Evolutionary conservation across 2,329 filamentous ascomycete species (phyloP).

Genomic region (Trichoderma citrinoviride): DNA sequence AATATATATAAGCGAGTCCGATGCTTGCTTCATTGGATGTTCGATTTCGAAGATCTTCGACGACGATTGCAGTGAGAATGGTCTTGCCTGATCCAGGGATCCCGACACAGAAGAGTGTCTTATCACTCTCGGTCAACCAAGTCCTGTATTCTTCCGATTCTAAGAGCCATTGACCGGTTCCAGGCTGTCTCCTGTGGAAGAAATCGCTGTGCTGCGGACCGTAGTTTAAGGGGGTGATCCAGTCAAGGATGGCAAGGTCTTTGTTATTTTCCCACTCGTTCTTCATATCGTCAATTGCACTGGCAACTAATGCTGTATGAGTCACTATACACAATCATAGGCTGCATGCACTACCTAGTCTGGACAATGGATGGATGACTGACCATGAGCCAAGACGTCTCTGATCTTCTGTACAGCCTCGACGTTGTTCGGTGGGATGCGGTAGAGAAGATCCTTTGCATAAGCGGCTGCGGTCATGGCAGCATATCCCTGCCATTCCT

Average conservation of each 20-base stretch:
- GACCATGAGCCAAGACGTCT: neutral
- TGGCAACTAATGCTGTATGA: neutral
- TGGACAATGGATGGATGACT: neutral
- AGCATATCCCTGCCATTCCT: neutral
- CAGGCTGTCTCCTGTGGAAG: too few relatives aligned
- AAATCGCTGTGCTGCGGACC: neutral
- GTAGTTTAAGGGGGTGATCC: neutral
- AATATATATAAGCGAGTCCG: neutral
- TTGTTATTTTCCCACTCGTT: neutral
- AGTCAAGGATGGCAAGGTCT: neutral
- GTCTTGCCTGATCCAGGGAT: too few relatives aligned
- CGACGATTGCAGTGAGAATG: neutral
- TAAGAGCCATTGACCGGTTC: too few relatives aligned
- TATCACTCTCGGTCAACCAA: too few relatives aligned
- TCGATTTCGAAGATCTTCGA: neutral
- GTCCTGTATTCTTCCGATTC: too few relatives aligned
- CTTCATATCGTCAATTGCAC: neutral
- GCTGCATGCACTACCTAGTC: neutral
- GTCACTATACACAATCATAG: neutral
- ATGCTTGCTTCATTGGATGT: fast-evolving
- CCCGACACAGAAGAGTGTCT: too few relatives aligned
- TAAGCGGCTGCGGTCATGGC: neutral
- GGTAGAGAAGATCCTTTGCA: neutral
- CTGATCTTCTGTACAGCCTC: neutral
- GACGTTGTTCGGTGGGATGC: neutral